phyloP scores from a whole-genome alignment of 2,329 filamentous ascomycete species.

The Talaromyces sp. region DNA sequence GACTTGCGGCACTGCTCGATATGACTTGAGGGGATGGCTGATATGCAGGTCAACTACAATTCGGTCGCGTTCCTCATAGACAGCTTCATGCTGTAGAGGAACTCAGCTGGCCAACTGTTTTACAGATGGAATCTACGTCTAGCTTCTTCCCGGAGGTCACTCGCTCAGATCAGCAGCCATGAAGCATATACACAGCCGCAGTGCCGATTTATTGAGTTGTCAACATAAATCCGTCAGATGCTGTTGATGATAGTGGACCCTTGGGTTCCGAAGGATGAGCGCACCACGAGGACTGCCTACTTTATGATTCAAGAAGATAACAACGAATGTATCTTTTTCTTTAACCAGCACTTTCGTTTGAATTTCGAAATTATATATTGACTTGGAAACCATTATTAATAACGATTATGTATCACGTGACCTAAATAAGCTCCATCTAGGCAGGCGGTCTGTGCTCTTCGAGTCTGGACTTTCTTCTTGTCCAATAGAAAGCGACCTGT shows the following conservation, averaged over 20 bases:
- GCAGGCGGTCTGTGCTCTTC: background rate
- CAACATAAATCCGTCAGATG: background rate
- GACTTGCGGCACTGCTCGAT: slow-evolving; percentile 38
- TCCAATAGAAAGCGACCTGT: slow-evolving; percentile 5
- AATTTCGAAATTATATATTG: no score
- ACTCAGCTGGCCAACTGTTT: background rate
- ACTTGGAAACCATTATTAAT: background rate
- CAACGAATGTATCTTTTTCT: background rate
- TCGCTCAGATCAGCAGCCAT: background rate
- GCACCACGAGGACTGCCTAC: background rate
- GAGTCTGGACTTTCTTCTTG: background rate
- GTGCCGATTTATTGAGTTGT: background rate
- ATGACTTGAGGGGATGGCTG: slow-evolving; percentile 23
- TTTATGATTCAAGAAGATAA: background rate
- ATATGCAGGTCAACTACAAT: background rate
- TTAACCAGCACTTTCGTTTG: background rate
- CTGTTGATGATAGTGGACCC: no score
- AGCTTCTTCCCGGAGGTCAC: background rate
- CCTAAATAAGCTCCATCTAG: background rate
- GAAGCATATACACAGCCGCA: background rate
- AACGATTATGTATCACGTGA: background rate
- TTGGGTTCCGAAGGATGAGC: background rate
- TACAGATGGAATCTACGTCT: background rate
- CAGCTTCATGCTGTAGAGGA: background rate
- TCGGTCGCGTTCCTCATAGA: background rate